A percentile compares a stretch with the other conserved stretches of the same genome.
phyloP scores from a whole-genome alignment of 1,284 basidiomycete species.

The Hymenochaete sp. region DNA sequence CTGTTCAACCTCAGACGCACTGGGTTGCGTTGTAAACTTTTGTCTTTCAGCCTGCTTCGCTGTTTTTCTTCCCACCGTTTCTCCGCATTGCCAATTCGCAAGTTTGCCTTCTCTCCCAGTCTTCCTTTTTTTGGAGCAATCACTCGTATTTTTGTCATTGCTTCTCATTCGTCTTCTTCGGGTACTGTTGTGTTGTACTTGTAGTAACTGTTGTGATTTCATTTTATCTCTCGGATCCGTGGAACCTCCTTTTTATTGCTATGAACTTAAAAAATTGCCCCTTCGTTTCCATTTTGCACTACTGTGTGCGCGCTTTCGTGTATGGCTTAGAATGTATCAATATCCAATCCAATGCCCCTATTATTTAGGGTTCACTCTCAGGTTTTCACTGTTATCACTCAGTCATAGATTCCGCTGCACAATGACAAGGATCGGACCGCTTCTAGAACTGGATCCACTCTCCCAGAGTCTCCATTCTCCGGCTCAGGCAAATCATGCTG shows the following conservation, averaged over 20 bases:
- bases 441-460: no score
- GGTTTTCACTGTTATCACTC: no score
- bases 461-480: no score
- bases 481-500: no score
- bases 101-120: not conserved
- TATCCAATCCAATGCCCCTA: no score
- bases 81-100: not conserved
- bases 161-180: not conserved
- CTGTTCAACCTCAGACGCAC: slow-evolving; percentile 5
- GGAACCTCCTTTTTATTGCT: not conserved
- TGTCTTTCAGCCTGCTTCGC: not conserved
- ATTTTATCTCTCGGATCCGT: not conserved
- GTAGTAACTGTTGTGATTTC: not conserved
- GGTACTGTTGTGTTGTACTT: not conserved
- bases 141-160: not conserved
- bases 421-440: no score
- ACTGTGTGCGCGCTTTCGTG: no score
- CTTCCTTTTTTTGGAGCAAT: not conserved
- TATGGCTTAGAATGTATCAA: no score
- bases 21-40: slow-evolving; percentile 11
- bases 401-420: no score
- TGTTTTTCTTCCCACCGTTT: not conserved
- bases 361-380: no score
- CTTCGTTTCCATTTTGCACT: no score
- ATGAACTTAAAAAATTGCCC: no score